Base-by-base conservation (phyloP, 2,329 filamentous ascomycete genomes). In the Pezicula rhizophila region DNA sequence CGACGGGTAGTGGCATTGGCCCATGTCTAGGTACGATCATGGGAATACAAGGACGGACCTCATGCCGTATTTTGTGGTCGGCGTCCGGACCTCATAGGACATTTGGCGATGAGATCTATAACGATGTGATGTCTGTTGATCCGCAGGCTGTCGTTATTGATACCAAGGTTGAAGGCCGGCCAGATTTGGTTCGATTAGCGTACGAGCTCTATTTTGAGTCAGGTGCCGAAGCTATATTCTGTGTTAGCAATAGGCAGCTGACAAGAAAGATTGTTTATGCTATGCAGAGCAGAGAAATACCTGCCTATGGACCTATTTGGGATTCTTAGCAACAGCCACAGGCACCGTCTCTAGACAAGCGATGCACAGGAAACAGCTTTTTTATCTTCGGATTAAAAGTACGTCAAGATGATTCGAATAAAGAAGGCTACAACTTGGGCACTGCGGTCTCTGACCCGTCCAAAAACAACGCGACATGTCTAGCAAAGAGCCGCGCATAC, bases 1-100 rank as follows among this genome's bases (percentile, higher is more conserved):
- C 64, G 3, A 70, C 68, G 2, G 67, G 68, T 5, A 65, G 60
- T 15, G 68, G 68, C 2, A 69, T 70, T 41, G 65, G 65, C 1
- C 66, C 66, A 2, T 62, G 62, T 20, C 60, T 69, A 1, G 57
- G 57, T n/a, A 59, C 65, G 28, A 58, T 68, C 17, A 52, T 59
- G 20, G 55, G 59, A 15, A 53, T 57, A 17, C 47, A 57, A 34
- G 40, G 15, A 45, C 45, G 47, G 5, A 58, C 59, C 1, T 51
- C 50, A 1, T 54, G 57, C 43, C 52, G 58, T 8, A 53, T 68
- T n/a, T 51, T 69, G 10, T 69, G 67, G 67, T 62, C 58, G 8
- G 65, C 66, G 4, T 61, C 60, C 2, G 59, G 57, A 41, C 66
- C 66, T 2, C 34, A 50, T 2, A 39, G 57, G 14, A 68, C 63